Conservation (phyloP, 2,329 filamentous ascomycete genomes). For the Alternaria sp. region DNA sequence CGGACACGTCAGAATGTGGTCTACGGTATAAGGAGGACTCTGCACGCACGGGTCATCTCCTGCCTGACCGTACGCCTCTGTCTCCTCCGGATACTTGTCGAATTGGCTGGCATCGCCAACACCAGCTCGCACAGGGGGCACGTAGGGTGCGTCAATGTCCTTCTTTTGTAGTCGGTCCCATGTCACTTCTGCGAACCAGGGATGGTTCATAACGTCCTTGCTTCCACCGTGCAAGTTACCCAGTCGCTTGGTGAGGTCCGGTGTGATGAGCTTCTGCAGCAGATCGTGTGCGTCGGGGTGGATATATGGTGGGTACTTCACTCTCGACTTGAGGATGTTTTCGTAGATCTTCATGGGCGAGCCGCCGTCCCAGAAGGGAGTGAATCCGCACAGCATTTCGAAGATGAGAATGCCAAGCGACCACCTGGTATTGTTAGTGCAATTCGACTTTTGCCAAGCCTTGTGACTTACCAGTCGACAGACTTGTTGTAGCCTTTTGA, state of each 20-base stretch:
- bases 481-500: slow-evolving; percentile 99
- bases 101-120: slow-evolving; percentile 97
- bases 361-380: slow-evolving; percentile 97
- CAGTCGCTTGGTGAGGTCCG: slow-evolving; percentile 91
- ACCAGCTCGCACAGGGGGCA: slow-evolving; percentile 91
- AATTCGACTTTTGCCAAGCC: slow-evolving; percentile 4
- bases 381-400: slow-evolving; percentile 99
- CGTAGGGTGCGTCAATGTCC: slow-evolving; percentile 98
- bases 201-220: slow-evolving; percentile 91
- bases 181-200: slow-evolving; percentile 97
- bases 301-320: slow-evolving; percentile 97
- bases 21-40: slow-evolving; percentile 35
- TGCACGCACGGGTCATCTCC: slow-evolving; percentile 85
- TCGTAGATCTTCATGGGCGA: slow-evolving; percentile 99
- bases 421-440: slow-evolving; percentile 71
- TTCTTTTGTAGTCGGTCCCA: slow-evolving; percentile 95
- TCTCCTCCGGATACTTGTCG: slow-evolving; percentile 97
- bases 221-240: slow-evolving; percentile 92
- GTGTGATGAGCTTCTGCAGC: slow-evolving; percentile 89
- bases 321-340: slow-evolving; percentile 93
- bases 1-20: slow-evolving; percentile 44
- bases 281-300: slow-evolving; percentile 93
- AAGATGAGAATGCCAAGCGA: slow-evolving; percentile 98
- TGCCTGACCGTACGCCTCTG: slow-evolving; percentile 82
- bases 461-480: slow-evolving; percentile 84